Percentiles rank a stretch among this genome's conserved stretches.
These are phyloP conservation scores for Passalora sequoiae DNA, from an alignment of 2,329 filamentous ascomycete genomes.

Conservation along the genomic window DNA sequence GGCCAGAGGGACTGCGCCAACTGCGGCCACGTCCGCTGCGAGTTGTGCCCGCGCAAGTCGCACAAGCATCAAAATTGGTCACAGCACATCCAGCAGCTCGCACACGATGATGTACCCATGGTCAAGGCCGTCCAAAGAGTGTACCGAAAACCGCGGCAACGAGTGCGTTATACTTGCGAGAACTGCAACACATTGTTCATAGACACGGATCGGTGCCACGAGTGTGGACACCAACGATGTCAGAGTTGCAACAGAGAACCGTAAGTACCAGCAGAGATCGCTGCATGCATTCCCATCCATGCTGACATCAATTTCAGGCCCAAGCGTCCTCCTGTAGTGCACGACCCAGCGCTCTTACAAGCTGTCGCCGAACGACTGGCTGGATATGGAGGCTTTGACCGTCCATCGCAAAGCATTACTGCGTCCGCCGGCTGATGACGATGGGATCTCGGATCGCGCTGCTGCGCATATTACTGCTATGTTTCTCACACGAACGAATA, in stretches of 20 bases:
- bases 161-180: conserved; percentile 52
- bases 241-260: conserved; percentile 53
- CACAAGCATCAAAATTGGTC: conserved; percentile 47
- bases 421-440: conserved; percentile 6
- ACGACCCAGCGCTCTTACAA: conserved; percentile 20
- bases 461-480: not conserved
- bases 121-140: conserved; percentile 32
- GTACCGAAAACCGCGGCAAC: conserved; percentile 42
- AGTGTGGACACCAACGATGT: conserved; percentile 59
- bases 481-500: not conserved
- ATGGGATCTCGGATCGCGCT: not conserved
- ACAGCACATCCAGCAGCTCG: not conserved
- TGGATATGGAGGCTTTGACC: conserved; percentile 14
- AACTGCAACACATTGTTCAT: conserved; percentile 57
- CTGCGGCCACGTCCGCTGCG: conserved; percentile 71
- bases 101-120: conserved; percentile 30
- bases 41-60: conserved; percentile 72
- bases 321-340: conserved; percentile 12
- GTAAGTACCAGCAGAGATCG: conserved; percentile 35
- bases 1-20: conserved; percentile 47
- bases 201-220: conserved; percentile 51
- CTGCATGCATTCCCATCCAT: not conserved
- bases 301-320: conserved; percentile 12
- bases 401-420: conserved; percentile 1
- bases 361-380: conserved; percentile 20